Evolutionary conservation across 495 filamentous ascomycete species (phyloP), one percentile per base, ranked within the genome.

Genomic region (Podospora pseudoanserina): DNA sequence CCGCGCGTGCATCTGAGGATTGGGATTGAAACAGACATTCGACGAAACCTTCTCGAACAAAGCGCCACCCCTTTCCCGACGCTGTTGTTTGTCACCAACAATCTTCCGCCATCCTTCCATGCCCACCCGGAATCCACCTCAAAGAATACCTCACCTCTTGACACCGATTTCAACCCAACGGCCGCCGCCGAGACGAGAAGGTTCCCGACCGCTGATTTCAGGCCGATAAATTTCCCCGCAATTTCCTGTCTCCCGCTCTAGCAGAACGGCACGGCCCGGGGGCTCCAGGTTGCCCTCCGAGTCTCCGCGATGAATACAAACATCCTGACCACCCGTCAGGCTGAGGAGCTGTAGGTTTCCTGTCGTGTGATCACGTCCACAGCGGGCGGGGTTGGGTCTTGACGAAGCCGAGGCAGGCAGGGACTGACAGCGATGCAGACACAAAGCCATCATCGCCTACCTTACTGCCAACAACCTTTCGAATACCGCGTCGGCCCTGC

Each of bases 391-490:
- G 32, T 49, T 49, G 39, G 39, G 39, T 49, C 62, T 2, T 53
- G 30, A 49, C 39, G 39, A n/a, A 44, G 54, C 56, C 32, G 23
- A 44, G 63, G 44, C 34, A 18, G 60, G 23, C 23, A 23, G 23
- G 23, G 30, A 67, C 70, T 74, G 68, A 72, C 72, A 20, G 44
- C n/a, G 34, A 55, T 15, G 54, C 82, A 97, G 93, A 75, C 92
- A 97, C 80, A 94, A 94, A 82, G 88, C 92, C 44, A 90, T 97
- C 63, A 89, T 97, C 66, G 93, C 94, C 73, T 97, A 97, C 77
- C 86, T 97, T 19, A 83, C 86, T 56, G 87, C 92, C n/a, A 85
- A 82, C 70, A 89, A 90, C 70, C 86, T 96, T 53, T 60, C 79
- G 16, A 86, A 86, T 65, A 89, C 87, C 71, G 91, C 89, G 49